Evolutionary conservation across 1,284 basidiomycete genomes (phyloP), one percentile per base, ranked within the genome.

Genomic region (Sparassis latifolia): DNA sequence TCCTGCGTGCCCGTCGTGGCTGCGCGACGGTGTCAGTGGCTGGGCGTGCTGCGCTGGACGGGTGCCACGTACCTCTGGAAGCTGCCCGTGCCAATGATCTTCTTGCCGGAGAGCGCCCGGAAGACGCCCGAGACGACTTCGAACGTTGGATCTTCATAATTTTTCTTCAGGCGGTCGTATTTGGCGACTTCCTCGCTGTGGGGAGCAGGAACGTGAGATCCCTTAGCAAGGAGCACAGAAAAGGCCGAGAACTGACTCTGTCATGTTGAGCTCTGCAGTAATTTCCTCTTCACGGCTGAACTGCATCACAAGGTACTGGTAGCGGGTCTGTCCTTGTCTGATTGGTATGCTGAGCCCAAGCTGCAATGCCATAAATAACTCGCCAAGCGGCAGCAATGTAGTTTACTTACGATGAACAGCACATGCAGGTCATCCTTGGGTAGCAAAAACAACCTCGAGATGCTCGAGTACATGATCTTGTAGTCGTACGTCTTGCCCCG

Each of bases 401-500:
- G 2, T 2, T 3, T 1, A 68, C 87, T 60, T 62, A 93, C 90
- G 55, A 97, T 94, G 64, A 99, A 95, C 56, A 97, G 78, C 42
- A 97, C 89, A 66, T 98, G 97, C 50, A 93, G 83, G 59, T 99
- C 97, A 67, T 99, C 97, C 66, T 97, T 96, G 33, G 97, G 97
- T 3, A 99, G 75, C 27, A 99, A 77, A 78, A 99, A 99, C 28
- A 99, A 74, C 55, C 84, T 82, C 43, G 90, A 87, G 60, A 99
- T 94, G 56, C 89, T 92, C 41, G 80, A 80, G 70, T 96, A 98
- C 31, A 92, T 79, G 52, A 99, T 92, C 71, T 97, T 97, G 79
- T 99, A 99, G 71, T 99, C 97, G 72, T 99, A 99, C 2, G 93
- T 97, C 74, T 98, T 98, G 54, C 97, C 97, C 40, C 95, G 87